These are phyloP conservation scores for Ensete glaucum DNA, from an alignment of 176 grass and related monocot genomes.

Conservation along the genomic window DNA sequence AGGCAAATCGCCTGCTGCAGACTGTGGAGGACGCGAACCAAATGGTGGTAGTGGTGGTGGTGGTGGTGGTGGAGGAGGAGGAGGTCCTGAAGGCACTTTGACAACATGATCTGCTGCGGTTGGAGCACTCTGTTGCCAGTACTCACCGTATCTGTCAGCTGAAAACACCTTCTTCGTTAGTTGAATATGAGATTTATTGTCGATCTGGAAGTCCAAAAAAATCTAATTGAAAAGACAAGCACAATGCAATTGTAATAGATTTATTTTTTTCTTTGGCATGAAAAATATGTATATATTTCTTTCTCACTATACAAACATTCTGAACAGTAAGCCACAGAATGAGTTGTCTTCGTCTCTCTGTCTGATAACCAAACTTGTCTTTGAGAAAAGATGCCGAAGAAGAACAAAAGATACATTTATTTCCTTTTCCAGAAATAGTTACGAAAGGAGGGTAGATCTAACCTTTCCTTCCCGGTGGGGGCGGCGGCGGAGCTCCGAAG, in stretches of 20 bases:
- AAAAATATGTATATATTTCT: too few species aligned
- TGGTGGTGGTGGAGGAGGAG: constrained; percentile 31
- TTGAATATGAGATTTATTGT: background rate
- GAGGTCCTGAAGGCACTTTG: constrained; percentile 40
- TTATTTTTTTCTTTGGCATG: too few species aligned
- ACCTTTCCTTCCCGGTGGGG: constrained; percentile 50
- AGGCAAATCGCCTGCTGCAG: background rate
- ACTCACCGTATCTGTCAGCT: constrained; percentile 71
- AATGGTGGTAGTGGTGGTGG: constrained; percentile 35
- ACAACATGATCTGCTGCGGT: constrained; percentile 56
- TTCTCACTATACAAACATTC: too few species aligned
- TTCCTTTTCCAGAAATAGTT: background rate
- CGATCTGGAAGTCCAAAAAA: background rate
- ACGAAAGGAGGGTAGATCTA: constrained; percentile 6
- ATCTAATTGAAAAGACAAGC: background rate
- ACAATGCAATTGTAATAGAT: too few species aligned
- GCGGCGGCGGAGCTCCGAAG: constrained; percentile 34
- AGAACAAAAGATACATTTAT: too few species aligned
- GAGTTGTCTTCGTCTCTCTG: too few species aligned
- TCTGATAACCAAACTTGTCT: background rate
- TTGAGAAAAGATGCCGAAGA: background rate
- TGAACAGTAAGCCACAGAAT: too few species aligned
- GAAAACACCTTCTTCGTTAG: constrained; percentile 9
- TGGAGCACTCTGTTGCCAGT: constrained; percentile 67
- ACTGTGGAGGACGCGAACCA: constrained; percentile 44